Conservation (phyloP, 1,284 basidiomycete genomes). For the Ceratobasidium sp. region DNA sequence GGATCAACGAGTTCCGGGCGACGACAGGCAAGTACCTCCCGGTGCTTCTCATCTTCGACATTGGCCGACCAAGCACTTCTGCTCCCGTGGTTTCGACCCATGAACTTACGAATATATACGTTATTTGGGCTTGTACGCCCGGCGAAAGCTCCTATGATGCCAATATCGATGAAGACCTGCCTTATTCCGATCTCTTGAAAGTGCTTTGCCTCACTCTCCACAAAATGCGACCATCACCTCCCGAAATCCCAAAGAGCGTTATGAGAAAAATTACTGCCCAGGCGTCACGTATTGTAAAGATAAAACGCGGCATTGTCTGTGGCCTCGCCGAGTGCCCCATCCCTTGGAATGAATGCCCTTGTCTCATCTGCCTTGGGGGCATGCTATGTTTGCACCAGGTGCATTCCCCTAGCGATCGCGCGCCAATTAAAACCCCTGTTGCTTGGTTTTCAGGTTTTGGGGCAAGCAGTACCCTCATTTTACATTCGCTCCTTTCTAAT, state of each 20-base stretch:
- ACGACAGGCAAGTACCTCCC: slow-evolving; percentile 1
- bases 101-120: background rate
- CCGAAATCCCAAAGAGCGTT: background rate
- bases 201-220: background rate
- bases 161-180: background rate
- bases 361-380: background rate
- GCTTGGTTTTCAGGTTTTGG: background rate
- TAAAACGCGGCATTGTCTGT: background rate
- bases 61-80: background rate
- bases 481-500: background rate
- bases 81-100: background rate
- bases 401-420: background rate
- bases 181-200: background rate
- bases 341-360: background rate
- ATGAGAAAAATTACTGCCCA: background rate
- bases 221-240: background rate
- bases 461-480: background rate
- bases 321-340: background rate
- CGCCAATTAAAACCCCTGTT: background rate
- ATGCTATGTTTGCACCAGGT: background rate
- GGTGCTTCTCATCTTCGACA: slow-evolving; percentile 7
- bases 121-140: slow-evolving; percentile 8
- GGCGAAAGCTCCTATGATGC: background rate
- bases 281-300: background rate
- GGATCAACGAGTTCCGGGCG: slow-evolving; percentile 2